Conservation (phyloP, 345 rosid genomes). For the Lagerstroemia speciosa region DNA sequence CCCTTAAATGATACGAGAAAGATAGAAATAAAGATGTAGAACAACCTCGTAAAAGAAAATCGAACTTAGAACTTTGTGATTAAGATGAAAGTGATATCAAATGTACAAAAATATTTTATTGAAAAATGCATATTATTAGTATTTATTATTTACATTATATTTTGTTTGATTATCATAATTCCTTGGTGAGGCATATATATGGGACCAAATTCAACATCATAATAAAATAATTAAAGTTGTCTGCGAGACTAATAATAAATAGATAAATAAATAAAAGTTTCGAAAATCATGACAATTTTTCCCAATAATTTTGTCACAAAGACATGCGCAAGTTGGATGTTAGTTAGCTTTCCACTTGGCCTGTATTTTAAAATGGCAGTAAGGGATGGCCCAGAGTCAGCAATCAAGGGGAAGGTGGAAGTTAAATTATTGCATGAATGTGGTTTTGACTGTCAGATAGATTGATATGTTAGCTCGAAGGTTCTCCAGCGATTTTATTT, state of each 20-base stretch:
- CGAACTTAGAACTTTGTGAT: too few species aligned
- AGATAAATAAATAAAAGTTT: background rate
- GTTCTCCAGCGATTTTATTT: too few species aligned
- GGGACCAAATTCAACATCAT: background rate
- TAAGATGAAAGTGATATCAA: too few species aligned
- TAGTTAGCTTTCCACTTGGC: background rate
- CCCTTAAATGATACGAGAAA: too few species aligned
- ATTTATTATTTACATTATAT: background rate
- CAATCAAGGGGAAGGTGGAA: background rate
- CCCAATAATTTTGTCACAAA: background rate
- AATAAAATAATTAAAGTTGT: background rate
- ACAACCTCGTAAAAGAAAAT: too few species aligned
- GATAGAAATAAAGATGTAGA: too few species aligned
- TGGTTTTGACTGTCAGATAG: too few species aligned
- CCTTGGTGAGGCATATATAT: background rate
- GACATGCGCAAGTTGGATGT: conserved; percentile 1
- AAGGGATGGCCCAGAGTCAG: background rate
- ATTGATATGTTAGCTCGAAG: too few species aligned
- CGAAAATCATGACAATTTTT: background rate
- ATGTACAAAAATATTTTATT: too few species aligned
- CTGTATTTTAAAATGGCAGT: background rate
- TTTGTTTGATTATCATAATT: background rate
- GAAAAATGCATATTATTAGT: too few species aligned
- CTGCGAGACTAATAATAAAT: background rate
- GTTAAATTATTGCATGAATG: background rate